Evolutionary conservation across 345 rosid species (phyloP).

Genomic region (Gossypium arboreum): DNA sequence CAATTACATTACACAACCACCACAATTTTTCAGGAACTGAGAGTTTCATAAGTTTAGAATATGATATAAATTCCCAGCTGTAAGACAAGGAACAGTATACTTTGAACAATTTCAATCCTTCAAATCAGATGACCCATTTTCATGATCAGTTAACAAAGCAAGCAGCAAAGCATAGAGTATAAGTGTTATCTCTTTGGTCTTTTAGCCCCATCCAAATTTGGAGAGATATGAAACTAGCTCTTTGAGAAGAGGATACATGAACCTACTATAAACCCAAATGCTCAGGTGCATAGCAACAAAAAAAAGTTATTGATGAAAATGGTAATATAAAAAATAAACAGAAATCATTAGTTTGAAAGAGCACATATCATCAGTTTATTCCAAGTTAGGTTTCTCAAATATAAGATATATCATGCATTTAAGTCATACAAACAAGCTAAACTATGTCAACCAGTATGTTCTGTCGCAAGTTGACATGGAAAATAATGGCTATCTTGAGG

Average conservation of each 20-base stretch:
- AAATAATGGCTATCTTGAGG: background rate
- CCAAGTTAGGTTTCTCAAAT: background rate
- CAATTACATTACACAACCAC: background rate
- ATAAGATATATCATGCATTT: background rate
- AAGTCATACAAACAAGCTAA: conserved; percentile 5
- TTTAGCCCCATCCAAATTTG: background rate
- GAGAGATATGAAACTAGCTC: background rate
- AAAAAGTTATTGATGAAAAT: background rate
- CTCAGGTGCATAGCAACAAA: too few species aligned
- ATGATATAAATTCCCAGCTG: background rate
- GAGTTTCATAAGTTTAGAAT: background rate
- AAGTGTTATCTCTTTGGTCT: background rate
- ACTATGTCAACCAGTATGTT: background rate
- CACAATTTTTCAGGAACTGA: background rate
- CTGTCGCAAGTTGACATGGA: background rate
- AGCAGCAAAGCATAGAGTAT: background rate
- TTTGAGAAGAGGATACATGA: background rate
- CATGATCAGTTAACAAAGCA: background rate
- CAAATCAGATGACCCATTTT: background rate
- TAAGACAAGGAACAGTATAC: background rate
- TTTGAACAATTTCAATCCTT: background rate
- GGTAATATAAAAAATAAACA: background rate
- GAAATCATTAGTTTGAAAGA: background rate
- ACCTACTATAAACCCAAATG: background rate
- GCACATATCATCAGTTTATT: background rate